Evolutionary conservation across 352 stramenopile genomes (phyloP), one percentile per base, ranked within the genome.

Genomic region (Globisporangium spinosum): DNA sequence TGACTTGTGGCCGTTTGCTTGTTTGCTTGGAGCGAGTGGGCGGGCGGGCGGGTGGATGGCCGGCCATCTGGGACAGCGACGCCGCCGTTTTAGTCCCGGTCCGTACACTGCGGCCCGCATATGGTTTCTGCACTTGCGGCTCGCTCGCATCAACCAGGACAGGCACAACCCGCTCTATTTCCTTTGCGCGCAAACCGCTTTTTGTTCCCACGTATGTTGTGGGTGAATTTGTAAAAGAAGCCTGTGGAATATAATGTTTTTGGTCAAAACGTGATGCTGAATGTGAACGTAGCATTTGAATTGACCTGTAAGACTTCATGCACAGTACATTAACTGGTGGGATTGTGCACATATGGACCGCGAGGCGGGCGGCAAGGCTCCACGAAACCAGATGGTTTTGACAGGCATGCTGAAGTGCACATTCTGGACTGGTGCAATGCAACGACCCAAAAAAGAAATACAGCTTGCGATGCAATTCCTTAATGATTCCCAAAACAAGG

Each of bases 81-180:
- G 38, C 38, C 38, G 6, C 40, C 40, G n/a, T n/a, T 49, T 49
- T 49, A 49, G 40, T 49, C 40, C 40, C 40, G 6, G 40, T 22
- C 40, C 40, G 15, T 22, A 49, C 40, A 49, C 40, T 49, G 40
- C 6, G 15, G 15, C 5, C 5, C 15, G 15, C 40, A 49, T n/a
- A 20, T 49, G 40, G 40, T 49, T 49, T 49, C 13, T 2, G 40
- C 40, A 49, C 15, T n/a, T 49, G 40, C 40, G 15, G 40, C 40
- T 49, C 40, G 40, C 40, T 49, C 40, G 13, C 40, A 49, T 49
- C 6, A 49, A 49, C 40, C 15, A 22, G 40, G 40, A 49, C 20
- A 25, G 23, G 15, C 10, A 23, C 25, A 58, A 57, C 51, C 51
- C 51, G 51, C 51, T 57, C 51, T 57, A 57, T 57, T 57, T 57